Conservation (phyloP, 345 rosid genomes). For the Citrus glauca region DNA sequence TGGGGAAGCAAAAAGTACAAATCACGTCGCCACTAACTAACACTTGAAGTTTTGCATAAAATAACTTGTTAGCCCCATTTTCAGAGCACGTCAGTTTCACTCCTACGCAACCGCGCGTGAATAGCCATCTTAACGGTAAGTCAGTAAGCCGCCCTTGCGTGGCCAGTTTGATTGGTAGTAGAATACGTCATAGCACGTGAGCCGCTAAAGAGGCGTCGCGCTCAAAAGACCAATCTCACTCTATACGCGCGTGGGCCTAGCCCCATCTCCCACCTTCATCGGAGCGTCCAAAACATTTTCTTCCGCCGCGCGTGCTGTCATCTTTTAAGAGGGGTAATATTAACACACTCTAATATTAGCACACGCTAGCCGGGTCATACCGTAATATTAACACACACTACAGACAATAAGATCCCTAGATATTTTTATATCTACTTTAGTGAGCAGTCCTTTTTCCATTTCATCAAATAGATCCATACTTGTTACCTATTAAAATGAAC, state of each 20-base stretch:
- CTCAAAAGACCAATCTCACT: not conserved
- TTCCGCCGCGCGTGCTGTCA: not conserved
- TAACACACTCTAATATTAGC: not conserved
- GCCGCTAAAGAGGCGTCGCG: not conserved
- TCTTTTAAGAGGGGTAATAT: not conserved
- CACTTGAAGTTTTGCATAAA: not conserved
- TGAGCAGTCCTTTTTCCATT: rapidly evolving
- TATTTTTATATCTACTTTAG: not conserved
- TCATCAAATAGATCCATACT: too few relatives aligned
- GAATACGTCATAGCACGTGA: not conserved
- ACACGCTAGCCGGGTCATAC: not conserved
- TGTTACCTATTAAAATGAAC: too few relatives aligned
- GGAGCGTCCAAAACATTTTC: not conserved
- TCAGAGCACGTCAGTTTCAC: not conserved
- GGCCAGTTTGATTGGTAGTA: not conserved
- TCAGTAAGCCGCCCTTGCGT: not conserved
- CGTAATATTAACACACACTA: not conserved
- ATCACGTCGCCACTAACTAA: not conserved
- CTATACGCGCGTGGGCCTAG: not conserved
- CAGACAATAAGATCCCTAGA: not conserved
- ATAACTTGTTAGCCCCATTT: not conserved
- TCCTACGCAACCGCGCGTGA: not conserved
- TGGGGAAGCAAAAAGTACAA: not conserved
- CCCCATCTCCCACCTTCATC: not conserved
- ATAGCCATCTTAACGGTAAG: not conserved